Evolutionary conservation across 306 rosid species (phyloP), one percentile per base, ranked within the genome.

Genomic region (Fragaria iinumae): DNA sequence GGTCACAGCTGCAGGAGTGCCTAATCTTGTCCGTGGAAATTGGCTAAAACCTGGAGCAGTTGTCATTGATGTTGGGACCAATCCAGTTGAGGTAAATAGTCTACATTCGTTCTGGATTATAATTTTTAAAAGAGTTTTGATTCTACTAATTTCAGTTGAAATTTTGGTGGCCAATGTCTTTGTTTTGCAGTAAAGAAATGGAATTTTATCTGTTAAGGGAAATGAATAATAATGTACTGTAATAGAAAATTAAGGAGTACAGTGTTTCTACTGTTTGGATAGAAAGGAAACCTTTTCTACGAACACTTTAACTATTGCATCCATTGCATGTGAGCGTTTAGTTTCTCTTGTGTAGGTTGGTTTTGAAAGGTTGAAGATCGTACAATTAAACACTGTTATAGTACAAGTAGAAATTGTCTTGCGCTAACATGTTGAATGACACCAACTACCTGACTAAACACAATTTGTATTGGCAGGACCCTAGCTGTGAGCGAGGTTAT

Each of bases 11-110:
- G 96, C 93, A 12, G 98, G 98, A 77, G 93, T 92, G 75, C 96
- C 98, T 20, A 90, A 92, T 65, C 83, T 94, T 80, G 92, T 94
- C 81, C 91, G 97, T 39, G 93, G 95, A 23, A 86, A 84, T 85
- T 94, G 98, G 98, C 86, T 94, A 74, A 94, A 94, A 82, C 89
- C 90, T 1, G 96, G 97, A 48, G 97, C 97, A 64, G 79, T 84
- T 74, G 95, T 94, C 70, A 83, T 92, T 8, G 97, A 94, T 36
- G 93, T 92, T 73, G 98, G 97, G 36, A 94, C 93, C 47, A 94
- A 74, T 82, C 97, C 96, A 17, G 85, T 94, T 64, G 92, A 92
- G 93, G 98, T 91, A 83, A 85, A 83, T 39, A 27, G 8, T n/a
- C 12, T 64, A 2, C 10, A 13, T 64, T 27, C 12, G 2, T 64